Conservation (phyloP, 805 yeast genomes). For the Komagataella pastoris region DNA sequence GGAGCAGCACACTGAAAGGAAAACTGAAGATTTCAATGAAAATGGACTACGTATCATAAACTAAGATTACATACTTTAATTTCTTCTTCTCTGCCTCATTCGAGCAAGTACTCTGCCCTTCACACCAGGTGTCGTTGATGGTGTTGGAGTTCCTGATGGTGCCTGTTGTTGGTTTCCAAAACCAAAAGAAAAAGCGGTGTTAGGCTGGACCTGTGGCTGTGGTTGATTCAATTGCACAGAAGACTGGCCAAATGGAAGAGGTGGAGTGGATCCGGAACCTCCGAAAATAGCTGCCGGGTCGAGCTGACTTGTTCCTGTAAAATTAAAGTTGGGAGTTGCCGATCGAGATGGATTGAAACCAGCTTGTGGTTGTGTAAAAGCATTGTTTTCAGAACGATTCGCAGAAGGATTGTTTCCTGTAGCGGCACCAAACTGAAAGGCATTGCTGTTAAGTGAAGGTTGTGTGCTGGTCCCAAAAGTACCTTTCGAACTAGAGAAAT, state of each 20-base stretch:
- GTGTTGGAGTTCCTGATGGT: not conserved
- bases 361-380: slow-evolving; percentile 1
- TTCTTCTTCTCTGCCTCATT: slow-evolving; percentile 10
- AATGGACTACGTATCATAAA: not conserved
- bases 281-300: slow-evolving; percentile 16
- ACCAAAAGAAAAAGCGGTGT: not conserved
- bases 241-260: not conserved
- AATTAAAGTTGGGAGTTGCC: slow-evolving; percentile 18
- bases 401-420: not conserved
- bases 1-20: not conserved
- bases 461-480: not conserved
- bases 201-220: not conserved
- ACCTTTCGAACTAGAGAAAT: slow-evolving; percentile 5
- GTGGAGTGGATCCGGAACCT: slow-evolving; percentile 6
- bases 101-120: slow-evolving; percentile 1
- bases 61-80: slow-evolving; percentile 7
- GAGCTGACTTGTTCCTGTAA: slow-evolving; percentile 14
- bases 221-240: not conserved
- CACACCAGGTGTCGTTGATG: not conserved
- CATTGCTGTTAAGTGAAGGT: not conserved
- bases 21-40: not conserved
- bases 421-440: not conserved
- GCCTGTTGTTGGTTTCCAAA: not conserved
- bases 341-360: slow-evolving; percentile 12
- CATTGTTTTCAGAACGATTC: slow-evolving; percentile 2